Conservation (phyloP, 192 early-diverging fungal species). For the Umbelopsis vinacea region DNA sequence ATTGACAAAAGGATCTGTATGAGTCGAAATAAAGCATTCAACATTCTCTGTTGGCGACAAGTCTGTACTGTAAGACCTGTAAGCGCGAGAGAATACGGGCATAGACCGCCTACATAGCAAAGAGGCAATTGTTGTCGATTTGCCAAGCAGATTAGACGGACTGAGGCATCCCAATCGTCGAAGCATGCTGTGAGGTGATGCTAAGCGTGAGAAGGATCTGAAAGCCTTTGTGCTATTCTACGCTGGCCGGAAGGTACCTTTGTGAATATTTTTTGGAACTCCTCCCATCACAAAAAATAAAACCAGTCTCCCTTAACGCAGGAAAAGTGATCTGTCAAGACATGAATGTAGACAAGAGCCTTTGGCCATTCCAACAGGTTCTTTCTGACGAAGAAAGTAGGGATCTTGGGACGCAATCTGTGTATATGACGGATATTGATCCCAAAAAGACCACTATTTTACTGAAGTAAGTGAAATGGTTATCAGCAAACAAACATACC, state of each 20-base stretch:
- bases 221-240: not conserved
- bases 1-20: slow-evolving; percentile 78
- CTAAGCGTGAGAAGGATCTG: not conserved
- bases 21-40: slow-evolving; percentile 66
- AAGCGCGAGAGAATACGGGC: not conserved
- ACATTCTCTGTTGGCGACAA: slow-evolving; percentile 33
- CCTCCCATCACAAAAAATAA: not conserved
- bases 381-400: slow-evolving; percentile 48
- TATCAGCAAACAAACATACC: not conserved
- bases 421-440: slow-evolving; percentile 32
- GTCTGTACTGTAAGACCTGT: not conserved
- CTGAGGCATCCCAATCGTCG: too few relatives aligned
- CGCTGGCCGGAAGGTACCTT: not conserved
- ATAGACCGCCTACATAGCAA: too few relatives aligned
- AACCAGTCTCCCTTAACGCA: too few relatives aligned
- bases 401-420: slow-evolving; percentile 41
- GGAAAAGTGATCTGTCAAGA: not conserved
- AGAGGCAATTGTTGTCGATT: too few relatives aligned
- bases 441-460: slow-evolving; percentile 33
- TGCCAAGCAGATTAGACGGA: too few relatives aligned
- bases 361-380: slow-evolving; percentile 48
- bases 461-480: slow-evolving; percentile 26
- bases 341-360: slow-evolving; percentile 1
- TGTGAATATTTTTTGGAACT: not conserved
- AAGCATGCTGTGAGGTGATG: too few relatives aligned